Conservation (phyloP, 2,329 filamentous ascomycete species). For the Graphiopsis chlorocephala region DNA sequence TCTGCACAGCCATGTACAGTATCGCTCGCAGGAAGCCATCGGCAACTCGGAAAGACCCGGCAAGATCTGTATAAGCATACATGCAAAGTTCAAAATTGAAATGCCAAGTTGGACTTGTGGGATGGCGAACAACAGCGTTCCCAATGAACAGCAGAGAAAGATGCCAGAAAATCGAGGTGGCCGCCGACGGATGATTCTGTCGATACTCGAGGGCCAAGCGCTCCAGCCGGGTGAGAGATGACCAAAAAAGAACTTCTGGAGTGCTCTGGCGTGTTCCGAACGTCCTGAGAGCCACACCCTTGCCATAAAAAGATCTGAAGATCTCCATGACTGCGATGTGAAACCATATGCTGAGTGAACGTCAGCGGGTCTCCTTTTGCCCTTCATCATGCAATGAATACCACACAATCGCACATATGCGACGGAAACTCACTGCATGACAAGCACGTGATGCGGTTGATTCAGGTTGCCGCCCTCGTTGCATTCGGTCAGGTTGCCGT, state of each 20-base stretch:
- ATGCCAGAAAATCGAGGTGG: conserved; percentile 3
- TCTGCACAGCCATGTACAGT: not conserved
- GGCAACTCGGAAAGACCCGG: not conserved
- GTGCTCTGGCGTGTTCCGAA: not conserved
- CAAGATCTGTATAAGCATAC: not conserved
- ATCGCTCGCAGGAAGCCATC: conserved; percentile 5
- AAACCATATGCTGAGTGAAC: not conserved
- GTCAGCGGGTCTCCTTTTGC: not conserved
- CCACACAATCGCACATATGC: too few species aligned
- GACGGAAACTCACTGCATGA: not conserved
- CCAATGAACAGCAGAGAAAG: conserved; percentile 1
- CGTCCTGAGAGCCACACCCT: not conserved
- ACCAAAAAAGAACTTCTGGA: conserved; percentile 3
- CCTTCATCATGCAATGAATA: not conserved
- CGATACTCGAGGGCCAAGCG: conserved; percentile 3
- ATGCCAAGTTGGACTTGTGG: not conserved
- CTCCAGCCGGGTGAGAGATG: not conserved
- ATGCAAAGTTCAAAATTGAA: conserved; percentile 10
- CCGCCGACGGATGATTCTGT: not conserved
- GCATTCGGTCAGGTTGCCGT: not conserved
- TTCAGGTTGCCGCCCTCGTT: not conserved
- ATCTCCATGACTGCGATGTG: conserved; percentile 11
- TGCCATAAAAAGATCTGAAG: not conserved
- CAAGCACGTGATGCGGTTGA: not conserved
- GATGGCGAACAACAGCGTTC: conserved; percentile 1